phyloP scores from a whole-genome alignment of 805 yeast genomes.

The Tanozyma kutaoensis region DNA sequence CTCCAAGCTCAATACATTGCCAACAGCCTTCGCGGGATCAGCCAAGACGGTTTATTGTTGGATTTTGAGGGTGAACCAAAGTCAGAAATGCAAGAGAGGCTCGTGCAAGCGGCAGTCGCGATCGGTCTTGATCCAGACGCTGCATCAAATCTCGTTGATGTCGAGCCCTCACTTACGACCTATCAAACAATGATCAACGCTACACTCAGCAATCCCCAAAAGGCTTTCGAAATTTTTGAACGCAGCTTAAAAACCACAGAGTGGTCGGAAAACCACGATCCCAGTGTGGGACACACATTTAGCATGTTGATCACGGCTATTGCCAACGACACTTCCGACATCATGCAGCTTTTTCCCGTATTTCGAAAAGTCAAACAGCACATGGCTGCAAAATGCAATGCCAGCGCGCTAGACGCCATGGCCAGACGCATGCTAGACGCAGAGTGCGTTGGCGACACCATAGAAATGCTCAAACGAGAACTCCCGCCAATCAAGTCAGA shows the following conservation, averaged over 20 bases:
- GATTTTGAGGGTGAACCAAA: not conserved
- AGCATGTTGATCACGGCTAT: slow-evolving; percentile 28
- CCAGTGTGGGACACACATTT: too few species aligned
- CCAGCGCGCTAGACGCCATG: slow-evolving; percentile 15
- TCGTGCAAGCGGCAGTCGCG: not conserved
- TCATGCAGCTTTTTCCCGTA: slow-evolving; percentile 14
- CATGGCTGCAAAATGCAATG: slow-evolving; percentile 14
- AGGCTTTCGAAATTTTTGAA: slow-evolving; percentile 17
- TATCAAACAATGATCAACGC: not conserved
- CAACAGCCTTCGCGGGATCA: not conserved
- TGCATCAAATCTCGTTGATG: not conserved
- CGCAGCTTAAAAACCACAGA: slow-evolving; percentile 12
- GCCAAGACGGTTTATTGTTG: not conserved
- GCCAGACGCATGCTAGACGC: slow-evolving; percentile 15
- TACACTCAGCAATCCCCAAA: slow-evolving; percentile 1
- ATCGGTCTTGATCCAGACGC: not conserved
- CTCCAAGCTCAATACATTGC: not conserved
- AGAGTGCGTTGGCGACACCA: slow-evolving; percentile 26
- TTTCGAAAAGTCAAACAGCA: slow-evolving; percentile 24
- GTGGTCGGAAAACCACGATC: too few species aligned
- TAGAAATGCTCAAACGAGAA: slow-evolving; percentile 27
- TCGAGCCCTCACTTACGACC: not conserved
- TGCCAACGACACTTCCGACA: slow-evolving; percentile 14
- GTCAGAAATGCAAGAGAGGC: not conserved
- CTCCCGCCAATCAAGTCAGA: slow-evolving; percentile 21